phyloP scores from a whole-genome alignment of 2,329 filamentous ascomycete species.

The Scopulariopsis brevicaulis region DNA sequence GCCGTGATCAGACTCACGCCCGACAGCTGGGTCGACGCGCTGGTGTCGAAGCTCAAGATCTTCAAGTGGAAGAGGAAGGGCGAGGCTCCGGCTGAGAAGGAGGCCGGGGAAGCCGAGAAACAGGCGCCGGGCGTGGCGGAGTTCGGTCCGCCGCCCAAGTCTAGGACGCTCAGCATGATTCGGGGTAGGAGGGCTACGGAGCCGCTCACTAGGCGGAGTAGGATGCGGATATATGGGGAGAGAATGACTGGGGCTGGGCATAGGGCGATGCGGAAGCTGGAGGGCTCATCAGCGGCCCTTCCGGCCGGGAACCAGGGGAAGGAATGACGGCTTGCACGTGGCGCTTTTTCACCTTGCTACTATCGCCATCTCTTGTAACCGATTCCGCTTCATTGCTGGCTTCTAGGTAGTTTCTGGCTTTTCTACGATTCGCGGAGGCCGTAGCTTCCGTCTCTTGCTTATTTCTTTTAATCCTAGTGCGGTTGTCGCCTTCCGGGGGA shows the following conservation, averaged over 20 bases:
- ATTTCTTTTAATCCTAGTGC: too few species aligned
- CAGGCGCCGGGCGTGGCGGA: background rate
- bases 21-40: slow-evolving; percentile 35
- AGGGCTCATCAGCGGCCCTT: background rate
- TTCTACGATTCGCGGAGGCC: too few species aligned
- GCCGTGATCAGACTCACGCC: slow-evolving; percentile 63
- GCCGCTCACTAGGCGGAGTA: background rate
- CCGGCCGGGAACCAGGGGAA: background rate
- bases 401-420: too few species aligned
- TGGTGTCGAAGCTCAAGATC: slow-evolving; percentile 5
- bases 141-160: background rate
- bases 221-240: background rate
- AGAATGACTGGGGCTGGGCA: background rate
- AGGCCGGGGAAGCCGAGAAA: background rate
- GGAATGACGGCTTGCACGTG: background rate
- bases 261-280: background rate
- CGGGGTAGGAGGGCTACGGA: slow-evolving; percentile 1
- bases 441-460: too few species aligned
- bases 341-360: too few species aligned
- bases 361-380: too few species aligned
- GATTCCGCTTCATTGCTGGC: too few species aligned
- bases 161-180: background rate
- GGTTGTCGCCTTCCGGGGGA: too few species aligned
- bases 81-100: background rate
- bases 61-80: slow-evolving; percentile 2